Conservation (phyloP, 2,329 filamentous ascomycete species). For the Fusarium sp. region DNA sequence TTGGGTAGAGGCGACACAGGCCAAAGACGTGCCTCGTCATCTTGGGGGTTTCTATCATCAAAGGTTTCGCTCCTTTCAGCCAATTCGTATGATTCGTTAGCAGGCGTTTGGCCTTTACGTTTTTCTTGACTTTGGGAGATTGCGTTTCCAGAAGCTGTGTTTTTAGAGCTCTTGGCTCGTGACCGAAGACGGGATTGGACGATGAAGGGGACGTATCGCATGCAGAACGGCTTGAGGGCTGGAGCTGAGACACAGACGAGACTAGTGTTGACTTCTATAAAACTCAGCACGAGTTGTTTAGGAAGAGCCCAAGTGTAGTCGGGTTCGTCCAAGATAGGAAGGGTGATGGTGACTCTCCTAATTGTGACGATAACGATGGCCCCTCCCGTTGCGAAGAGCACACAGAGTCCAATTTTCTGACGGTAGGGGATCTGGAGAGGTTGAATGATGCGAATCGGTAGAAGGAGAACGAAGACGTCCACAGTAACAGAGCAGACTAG, state of each 20-base stretch:
- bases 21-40: slow-evolving; percentile 47
- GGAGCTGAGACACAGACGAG: slow-evolving; percentile 64
- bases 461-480: slow-evolving; percentile 60
- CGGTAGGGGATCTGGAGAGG: slow-evolving; percentile 61
- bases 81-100: slow-evolving; percentile 45
- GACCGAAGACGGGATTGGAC: slow-evolving; percentile 45
- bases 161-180: slow-evolving; percentile 37
- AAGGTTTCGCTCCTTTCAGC: slow-evolving; percentile 36
- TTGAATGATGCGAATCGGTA: slow-evolving; percentile 61
- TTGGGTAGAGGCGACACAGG: background rate
- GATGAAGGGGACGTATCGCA: slow-evolving; percentile 51
- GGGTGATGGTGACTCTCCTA: slow-evolving; percentile 47
- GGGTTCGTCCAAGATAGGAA: slow-evolving; percentile 36
- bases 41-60: slow-evolving; percentile 26
- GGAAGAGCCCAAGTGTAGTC: slow-evolving; percentile 50
- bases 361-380: slow-evolving; percentile 51
- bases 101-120: slow-evolving; percentile 30
- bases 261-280: slow-evolving; percentile 64
- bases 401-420: slow-evolving; percentile 64
- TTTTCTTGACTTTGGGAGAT: slow-evolving; percentile 36
- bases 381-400: slow-evolving; percentile 57
- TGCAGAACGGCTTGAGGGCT: slow-evolving; percentile 63
- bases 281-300: slow-evolving; percentile 57
- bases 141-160: background rate
- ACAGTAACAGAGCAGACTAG: slow-evolving; percentile 59